Conservation (phyloP, 345 rosid species). For the Euphorbia pulcherrima region DNA sequence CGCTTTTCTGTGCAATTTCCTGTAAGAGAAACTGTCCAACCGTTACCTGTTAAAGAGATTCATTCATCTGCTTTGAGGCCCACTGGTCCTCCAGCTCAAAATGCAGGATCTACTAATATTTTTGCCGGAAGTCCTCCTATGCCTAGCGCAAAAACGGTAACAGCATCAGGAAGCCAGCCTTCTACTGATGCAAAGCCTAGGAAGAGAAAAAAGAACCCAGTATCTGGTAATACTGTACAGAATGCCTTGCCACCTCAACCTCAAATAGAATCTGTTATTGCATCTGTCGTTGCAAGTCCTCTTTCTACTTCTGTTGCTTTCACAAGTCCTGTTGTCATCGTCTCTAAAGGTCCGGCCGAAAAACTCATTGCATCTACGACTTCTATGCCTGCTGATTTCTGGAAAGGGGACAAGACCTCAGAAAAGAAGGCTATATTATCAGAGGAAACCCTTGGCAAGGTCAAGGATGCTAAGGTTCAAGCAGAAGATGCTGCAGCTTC, state of each 20-base stretch:
- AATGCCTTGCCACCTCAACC: slow-evolving; percentile 37
- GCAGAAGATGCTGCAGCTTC: slow-evolving; percentile 82
- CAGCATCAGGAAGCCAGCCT: slow-evolving; percentile 43
- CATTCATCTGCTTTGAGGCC: slow-evolving; percentile 46
- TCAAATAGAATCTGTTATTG: slow-evolving; percentile 34
- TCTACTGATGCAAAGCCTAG: slow-evolving; percentile 60
- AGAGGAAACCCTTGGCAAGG: slow-evolving; percentile 55
- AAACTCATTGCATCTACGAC: slow-evolving; percentile 38
- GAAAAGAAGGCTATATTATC: slow-evolving; percentile 46
- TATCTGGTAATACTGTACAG: slow-evolving; percentile 46
- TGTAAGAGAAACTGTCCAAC: slow-evolving; percentile 50
- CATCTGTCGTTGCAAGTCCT: slow-evolving; percentile 39
- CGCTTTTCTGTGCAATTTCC: slow-evolving; percentile 45
- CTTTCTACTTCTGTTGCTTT: slow-evolving; percentile 38
- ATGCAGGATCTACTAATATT: slow-evolving; percentile 40
- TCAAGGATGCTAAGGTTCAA: slow-evolving; percentile 63
- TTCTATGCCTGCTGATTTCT: slow-evolving; percentile 37
- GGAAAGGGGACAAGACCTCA: slow-evolving; percentile 31
- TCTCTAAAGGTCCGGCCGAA: slow-evolving; percentile 38
- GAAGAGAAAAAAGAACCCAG: slow-evolving; percentile 67
- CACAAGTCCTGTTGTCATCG: slow-evolving; percentile 34
- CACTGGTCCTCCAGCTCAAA: slow-evolving; percentile 35
- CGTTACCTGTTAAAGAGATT: slow-evolving; percentile 58
- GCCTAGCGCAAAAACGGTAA: slow-evolving; percentile 41
- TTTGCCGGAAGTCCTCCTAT: slow-evolving; percentile 39